phyloP scores from a whole-genome alignment of 2,329 filamentous ascomycete species.

The Rutstroemia sydowiana region DNA sequence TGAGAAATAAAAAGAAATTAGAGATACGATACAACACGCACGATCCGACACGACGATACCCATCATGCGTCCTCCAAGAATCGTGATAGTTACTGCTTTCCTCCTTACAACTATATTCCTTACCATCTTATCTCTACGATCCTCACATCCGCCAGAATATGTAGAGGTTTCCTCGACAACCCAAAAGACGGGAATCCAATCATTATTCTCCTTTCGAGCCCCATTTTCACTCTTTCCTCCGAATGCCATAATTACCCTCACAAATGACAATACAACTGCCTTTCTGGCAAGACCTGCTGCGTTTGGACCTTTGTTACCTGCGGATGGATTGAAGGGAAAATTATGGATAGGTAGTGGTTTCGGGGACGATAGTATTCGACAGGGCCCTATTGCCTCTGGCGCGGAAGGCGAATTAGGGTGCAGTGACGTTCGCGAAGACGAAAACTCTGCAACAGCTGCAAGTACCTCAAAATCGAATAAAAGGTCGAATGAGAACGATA shows the following conservation, averaged over 20 bases:
- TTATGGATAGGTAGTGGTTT: constrained; percentile 93
- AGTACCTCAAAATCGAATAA: constrained; percentile 37
- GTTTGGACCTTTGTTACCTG: constrained; percentile 75
- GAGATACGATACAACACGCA: background rate
- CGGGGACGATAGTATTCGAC: constrained; percentile 64
- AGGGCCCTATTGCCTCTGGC: constrained; percentile 42
- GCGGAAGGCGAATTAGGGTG: constrained; percentile 85
- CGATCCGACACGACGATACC: constrained; percentile 1
- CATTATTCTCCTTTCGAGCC: constrained; percentile 63
- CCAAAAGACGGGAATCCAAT: constrained; percentile 38
- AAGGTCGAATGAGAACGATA: constrained; percentile 29
- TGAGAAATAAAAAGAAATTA: constrained; percentile 10
- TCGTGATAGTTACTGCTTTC: constrained; percentile 28
- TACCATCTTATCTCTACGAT: constrained; percentile 26
- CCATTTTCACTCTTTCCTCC: constrained; percentile 88
- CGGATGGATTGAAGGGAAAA: constrained; percentile 74
- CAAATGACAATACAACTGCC: constrained; percentile 96
- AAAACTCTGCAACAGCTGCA: constrained; percentile 25
- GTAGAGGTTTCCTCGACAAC: constrained; percentile 15
- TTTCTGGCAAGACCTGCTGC: constrained; percentile 90
- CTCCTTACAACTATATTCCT: constrained; percentile 26
- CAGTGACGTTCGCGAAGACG: constrained; percentile 66
- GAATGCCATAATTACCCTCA: constrained; percentile 90
- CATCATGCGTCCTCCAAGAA: constrained; percentile 31
- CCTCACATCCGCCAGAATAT: constrained; percentile 21